Base-by-base conservation (phyloP, 768 basidiomycete genomes). In the Lanmaoa rubissima region DNA sequence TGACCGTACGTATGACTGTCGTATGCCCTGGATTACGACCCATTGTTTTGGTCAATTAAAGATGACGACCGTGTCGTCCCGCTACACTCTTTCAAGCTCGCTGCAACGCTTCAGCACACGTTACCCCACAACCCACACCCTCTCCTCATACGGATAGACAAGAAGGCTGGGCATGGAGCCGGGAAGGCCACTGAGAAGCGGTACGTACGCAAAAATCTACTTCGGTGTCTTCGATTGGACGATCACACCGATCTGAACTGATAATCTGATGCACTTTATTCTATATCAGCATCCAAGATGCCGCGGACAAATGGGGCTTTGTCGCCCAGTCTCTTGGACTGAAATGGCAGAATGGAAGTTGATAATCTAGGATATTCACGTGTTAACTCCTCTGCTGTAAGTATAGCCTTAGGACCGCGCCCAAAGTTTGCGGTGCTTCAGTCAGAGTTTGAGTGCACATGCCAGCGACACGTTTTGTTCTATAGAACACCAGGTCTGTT, bases 1-100 rank as follows among this genome's bases (percentile, higher is more conserved):
- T 17, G 90, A 90, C 69, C 88, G 88, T 92, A 69, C 60, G 88
- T 79, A 44, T 31, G 17, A 46, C n/a, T 11, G 8, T 34, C 9
- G 9, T 34, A 34, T 36, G 5, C 19, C 17, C 36, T 24, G 19
- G 7, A 51, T 39, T 10, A 31, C 51, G 43, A 48, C 59, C 64
- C 21, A 63, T 34, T 21, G 19, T n/a, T 32, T 24, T 28, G 31
- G 31, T 46, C 44, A 40, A 39, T 21, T 34, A 13, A 63, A 90
- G 89, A 90, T 59, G 91, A 92, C 61, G 89, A 91, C 64, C 86
- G 91, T 35, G 91, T 93, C n/a, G 90, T 92, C 5, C 89, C 90
- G 1, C 75, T 90, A 67, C 92, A 92, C 71, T 89, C 90, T 10
- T 92, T 89, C 81, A 94, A 94, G 72, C 78, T 84, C 49, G 85